Percentiles rank a stretch among this genome's conserved stretches.
phyloP scores from a whole-genome alignment of 805 yeast species.

The Teunomyces aglyptinius region DNA sequence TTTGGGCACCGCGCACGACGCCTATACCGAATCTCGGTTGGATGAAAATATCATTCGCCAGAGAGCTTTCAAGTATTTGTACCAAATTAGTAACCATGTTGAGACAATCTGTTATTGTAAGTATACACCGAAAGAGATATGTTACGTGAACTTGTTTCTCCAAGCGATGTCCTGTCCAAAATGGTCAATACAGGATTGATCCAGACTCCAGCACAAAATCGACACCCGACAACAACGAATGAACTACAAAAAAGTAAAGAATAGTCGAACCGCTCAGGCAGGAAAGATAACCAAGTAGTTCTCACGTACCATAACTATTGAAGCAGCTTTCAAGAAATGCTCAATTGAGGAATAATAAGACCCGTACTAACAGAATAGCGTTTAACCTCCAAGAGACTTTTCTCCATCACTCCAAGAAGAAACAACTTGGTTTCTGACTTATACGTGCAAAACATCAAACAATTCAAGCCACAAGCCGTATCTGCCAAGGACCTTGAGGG shows the following conservation, averaged over 20 bases:
- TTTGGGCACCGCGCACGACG: constrained; percentile 3
- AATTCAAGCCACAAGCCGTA: constrained; percentile 80
- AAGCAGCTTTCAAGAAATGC: not conserved
- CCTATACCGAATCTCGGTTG: constrained; percentile 4
- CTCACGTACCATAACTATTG: too few relatives aligned
- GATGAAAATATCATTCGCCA: constrained; percentile 5
- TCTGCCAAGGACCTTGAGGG: constrained; percentile 73
- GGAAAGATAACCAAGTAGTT: too few relatives aligned
- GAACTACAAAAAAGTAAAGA: not conserved
- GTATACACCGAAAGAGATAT: constrained; percentile 14
- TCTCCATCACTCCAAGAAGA: constrained; percentile 43
- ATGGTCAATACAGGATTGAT: not conserved
- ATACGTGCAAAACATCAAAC: constrained; percentile 82
- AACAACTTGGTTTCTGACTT: constrained; percentile 74
- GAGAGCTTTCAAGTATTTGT: constrained; percentile 5
- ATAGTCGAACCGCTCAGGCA: too few relatives aligned
- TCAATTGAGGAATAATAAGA: not conserved
- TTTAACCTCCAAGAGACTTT: constrained; percentile 38
- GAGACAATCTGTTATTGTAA: constrained; percentile 41
- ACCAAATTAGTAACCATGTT: constrained; percentile 23
- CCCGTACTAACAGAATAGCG: constrained; percentile 20
- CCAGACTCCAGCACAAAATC: not conserved
- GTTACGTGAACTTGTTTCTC: not conserved
- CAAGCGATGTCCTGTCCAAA: too few relatives aligned
- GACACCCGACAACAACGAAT: not conserved